Percentiles rank a stretch among this genome's conserved stretches.
Conservation (phyloP, 23 red algal species). For the Chondrus crispus region DNA sequence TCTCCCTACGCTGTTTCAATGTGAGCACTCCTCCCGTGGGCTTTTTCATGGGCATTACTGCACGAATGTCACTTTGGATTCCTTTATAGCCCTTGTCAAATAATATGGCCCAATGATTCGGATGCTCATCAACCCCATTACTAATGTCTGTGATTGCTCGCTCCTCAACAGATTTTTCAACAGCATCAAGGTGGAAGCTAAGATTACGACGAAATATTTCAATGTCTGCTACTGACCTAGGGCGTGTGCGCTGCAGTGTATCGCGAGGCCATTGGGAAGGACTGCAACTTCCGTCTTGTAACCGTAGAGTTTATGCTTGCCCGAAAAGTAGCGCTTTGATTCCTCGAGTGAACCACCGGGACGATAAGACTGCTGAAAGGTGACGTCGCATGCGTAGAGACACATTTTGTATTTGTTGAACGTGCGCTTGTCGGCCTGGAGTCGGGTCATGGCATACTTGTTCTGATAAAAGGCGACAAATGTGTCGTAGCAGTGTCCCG, state of each 20-base stretch:
- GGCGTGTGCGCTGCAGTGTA: background rate
- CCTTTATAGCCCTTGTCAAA: background rate
- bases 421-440: background rate
- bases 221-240: background rate
- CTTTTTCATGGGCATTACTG: background rate
- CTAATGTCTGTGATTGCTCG: background rate
- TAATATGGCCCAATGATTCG: background rate
- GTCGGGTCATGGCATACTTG: background rate
- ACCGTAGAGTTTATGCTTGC: too few relatives aligned
- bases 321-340: background rate
- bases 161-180: background rate
- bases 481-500: background rate
- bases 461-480: background rate
- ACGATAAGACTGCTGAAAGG: conserved; percentile 1
- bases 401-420: background rate
- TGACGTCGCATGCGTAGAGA: background rate
- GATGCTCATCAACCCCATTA: background rate
- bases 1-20: background rate
- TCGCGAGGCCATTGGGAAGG: background rate
- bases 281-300: background rate
- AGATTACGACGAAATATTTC: background rate
- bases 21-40: background rate
- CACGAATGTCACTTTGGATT: background rate
- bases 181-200: background rate
- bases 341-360: background rate